phyloP scores from a whole-genome alignment of 2,329 filamentous ascomycete genomes.

The Mycosphaerelloides madeirae region DNA sequence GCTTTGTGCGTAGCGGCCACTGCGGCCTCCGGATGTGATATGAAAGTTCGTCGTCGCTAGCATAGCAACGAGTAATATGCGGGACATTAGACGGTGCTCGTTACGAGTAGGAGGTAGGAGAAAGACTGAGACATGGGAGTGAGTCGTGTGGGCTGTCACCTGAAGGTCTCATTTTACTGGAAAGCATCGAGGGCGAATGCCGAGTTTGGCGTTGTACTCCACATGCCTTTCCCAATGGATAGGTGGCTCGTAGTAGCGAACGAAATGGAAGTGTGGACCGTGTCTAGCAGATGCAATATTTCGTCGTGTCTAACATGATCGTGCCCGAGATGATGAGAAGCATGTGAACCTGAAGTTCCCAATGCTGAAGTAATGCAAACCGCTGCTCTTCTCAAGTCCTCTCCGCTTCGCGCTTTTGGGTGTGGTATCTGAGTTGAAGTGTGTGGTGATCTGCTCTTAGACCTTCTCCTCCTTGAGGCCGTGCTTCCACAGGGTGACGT shows the following conservation, averaged over 20 bases:
- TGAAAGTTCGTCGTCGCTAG: too few relatives aligned
- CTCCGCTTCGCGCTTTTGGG: background rate
- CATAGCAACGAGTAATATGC: too few relatives aligned
- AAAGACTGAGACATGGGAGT: too few relatives aligned
- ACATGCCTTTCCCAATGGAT: too few relatives aligned
- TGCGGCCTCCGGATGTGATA: too few relatives aligned
- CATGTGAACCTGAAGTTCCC: constrained; percentile 3
- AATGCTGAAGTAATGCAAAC: constrained; percentile 7
- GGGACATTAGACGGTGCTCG: too few relatives aligned
- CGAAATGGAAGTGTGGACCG: background rate
- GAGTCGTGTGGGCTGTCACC: too few relatives aligned
- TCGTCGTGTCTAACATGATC: constrained; percentile 17
- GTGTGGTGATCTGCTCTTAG: constrained; percentile 53
- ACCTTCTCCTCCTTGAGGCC: constrained; percentile 88
- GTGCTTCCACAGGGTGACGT: constrained; percentile 90
- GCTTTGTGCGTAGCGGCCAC: too few relatives aligned
- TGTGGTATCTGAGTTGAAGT: background rate
- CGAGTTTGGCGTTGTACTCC: too few relatives aligned
- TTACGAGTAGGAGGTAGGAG: too few relatives aligned
- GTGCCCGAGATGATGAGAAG: constrained; percentile 4
- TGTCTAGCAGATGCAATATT: constrained; percentile 6
- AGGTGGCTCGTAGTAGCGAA: background rate
- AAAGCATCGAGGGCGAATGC: too few relatives aligned
- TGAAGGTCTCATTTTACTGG: too few relatives aligned
- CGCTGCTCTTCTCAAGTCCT: constrained; percentile 7